phyloP scores from a whole-genome alignment of 257 asterid genomes.

The Solanum lycopersicoides region DNA sequence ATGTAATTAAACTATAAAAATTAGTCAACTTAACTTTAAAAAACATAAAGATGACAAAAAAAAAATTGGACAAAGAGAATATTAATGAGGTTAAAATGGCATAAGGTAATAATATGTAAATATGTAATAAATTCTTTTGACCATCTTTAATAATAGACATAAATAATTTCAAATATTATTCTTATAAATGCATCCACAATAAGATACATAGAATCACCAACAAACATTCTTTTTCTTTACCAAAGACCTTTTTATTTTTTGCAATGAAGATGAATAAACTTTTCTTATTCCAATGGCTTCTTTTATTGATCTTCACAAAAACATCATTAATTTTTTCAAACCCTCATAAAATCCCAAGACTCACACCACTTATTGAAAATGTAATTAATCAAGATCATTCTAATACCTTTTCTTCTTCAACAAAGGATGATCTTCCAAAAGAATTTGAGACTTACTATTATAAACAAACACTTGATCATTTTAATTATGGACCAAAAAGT shows the following conservation, averaged over 20 bases:
- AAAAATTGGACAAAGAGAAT: no score
- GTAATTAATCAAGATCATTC: neutral
- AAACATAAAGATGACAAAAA: no score
- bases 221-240: neutral
- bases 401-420: neutral
- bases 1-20: no score
- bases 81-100: no score
- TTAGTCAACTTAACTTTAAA: no score
- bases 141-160: no score
- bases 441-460: constrained; percentile 36
- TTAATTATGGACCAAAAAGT: constrained; percentile 54
- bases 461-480: constrained; percentile 72
- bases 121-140: no score
- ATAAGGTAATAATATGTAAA: no score
- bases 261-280: neutral
- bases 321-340: neutral
- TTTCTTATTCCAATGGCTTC: neutral
- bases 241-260: neutral
- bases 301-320: neutral
- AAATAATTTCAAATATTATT: no score
- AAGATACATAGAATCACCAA: neutral
- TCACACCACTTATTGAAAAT: neutral
- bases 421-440: neutral
- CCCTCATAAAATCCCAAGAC: constrained; percentile 17
- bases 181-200: neutral